phyloP scores from a whole-genome alignment of 306 rosid genomes.

The Gastrolobium bilobum region DNA sequence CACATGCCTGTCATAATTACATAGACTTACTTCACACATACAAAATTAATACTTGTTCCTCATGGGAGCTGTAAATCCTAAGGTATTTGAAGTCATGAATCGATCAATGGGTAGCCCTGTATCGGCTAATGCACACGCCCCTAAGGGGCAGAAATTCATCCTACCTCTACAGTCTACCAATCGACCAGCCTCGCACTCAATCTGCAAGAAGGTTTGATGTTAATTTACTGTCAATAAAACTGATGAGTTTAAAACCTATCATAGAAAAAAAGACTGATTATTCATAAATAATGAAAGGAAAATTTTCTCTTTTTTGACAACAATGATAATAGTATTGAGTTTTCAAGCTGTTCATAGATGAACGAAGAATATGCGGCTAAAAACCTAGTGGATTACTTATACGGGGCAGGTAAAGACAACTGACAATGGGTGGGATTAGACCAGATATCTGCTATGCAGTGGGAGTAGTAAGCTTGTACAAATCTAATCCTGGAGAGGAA shows the following conservation, averaged over 20 bases:
- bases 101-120: constrained; percentile 99
- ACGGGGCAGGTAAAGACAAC: too few relatives aligned
- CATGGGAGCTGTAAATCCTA: constrained; percentile 90
- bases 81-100: constrained; percentile 88
- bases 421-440: too few relatives aligned
- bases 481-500: too few relatives aligned
- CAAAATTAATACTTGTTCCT: constrained; percentile 78
- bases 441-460: too few relatives aligned
- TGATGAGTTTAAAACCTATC: neutral
- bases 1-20: neutral
- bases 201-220: constrained; percentile 63
- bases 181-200: constrained; percentile 92
- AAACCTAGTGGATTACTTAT: too few relatives aligned
- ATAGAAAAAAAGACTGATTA: too few relatives aligned
- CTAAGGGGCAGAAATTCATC: constrained; percentile 87
- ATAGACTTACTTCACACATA: neutral
- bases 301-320: too few relatives aligned
- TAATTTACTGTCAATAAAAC: constrained; percentile 38
- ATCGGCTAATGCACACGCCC: constrained; percentile 99
- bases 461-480: too few relatives aligned
- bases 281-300: too few relatives aligned
- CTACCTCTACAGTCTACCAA: constrained; percentile 88
- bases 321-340: too few relatives aligned
- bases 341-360: too few relatives aligned
- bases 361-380: too few relatives aligned